A percentile compares a stretch with the other conserved stretches of the same genome.
Evolutionary conservation across 345 rosid genomes (phyloP).

Genomic region (Geranium rotundifolium): DNA sequence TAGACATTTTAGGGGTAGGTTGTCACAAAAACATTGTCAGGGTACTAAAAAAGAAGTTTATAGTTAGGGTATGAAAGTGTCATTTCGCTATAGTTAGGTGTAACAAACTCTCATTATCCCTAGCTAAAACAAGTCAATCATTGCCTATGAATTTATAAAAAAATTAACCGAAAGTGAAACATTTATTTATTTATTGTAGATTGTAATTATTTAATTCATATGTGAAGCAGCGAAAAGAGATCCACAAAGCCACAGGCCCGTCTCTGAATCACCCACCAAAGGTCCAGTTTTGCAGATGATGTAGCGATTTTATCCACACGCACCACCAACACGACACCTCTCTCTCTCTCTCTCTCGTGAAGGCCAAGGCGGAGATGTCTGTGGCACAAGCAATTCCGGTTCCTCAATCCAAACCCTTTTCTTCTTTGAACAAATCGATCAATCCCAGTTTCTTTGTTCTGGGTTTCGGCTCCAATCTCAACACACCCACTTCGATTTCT

Average conservation of each 20-base stretch:
- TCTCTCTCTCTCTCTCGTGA: not conserved
- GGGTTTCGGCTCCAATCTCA: constrained; percentile 11
- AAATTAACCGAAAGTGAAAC: too few species aligned
- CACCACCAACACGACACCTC: not conserved
- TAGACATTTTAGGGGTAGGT: too few species aligned
- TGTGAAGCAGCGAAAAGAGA: too few species aligned
- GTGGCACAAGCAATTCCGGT: constrained; percentile 25
- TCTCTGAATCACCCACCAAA: not conserved
- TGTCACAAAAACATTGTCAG: too few species aligned
- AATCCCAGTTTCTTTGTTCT: constrained; percentile 21
- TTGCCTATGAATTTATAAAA: too few species aligned
- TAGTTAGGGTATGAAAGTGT: too few species aligned
- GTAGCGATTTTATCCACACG: constrained; percentile 6
- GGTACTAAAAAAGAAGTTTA: too few species aligned
- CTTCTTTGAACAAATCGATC: constrained; percentile 17
- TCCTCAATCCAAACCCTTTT: constrained; percentile 27
- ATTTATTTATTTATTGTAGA: too few species aligned
- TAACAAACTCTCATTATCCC: too few species aligned
- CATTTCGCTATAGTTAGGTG: too few species aligned
- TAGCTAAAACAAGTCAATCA: too few species aligned
- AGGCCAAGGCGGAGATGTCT: not conserved
- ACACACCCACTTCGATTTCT: constrained; percentile 11
- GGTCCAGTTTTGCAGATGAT: not conserved
- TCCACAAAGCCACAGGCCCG: not conserved
- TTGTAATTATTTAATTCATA: too few species aligned